Percentiles rank a stretch among this genome's conserved stretches.
phyloP scores from a whole-genome alignment of 257 asterid genomes.

The Penstemon davidsonii region DNA sequence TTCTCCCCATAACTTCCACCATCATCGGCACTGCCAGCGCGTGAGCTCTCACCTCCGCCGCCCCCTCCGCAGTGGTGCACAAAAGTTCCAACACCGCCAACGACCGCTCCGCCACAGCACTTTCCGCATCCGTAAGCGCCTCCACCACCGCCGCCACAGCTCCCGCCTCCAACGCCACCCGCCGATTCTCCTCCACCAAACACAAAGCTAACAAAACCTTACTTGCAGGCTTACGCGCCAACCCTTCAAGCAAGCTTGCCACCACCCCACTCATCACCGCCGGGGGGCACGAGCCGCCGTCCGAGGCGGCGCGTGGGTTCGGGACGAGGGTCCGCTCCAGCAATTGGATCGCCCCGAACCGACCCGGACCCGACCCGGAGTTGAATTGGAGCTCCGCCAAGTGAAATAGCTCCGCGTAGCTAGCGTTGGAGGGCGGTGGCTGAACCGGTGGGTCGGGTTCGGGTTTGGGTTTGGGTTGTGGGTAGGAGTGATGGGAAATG shows the following conservation, averaged over 20 bases:
- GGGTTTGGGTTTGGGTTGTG: slow-evolving; percentile 25
- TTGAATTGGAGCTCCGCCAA: slow-evolving; percentile 56
- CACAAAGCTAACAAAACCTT: slow-evolving; percentile 71
- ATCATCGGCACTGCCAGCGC: slow-evolving; percentile 86
- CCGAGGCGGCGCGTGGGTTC: slow-evolving; percentile 49
- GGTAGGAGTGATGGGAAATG: slow-evolving; percentile 28
- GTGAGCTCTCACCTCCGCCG: slow-evolving; percentile 67
- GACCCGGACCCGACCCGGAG: slow-evolving; percentile 45
- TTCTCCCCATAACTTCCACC: slow-evolving; percentile 84
- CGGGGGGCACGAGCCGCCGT: slow-evolving; percentile 44
- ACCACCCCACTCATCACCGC: slow-evolving; percentile 58
- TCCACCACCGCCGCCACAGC: slow-evolving; percentile 76
- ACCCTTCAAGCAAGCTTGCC: slow-evolving; percentile 48
- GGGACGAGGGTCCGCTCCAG: slow-evolving; percentile 67
- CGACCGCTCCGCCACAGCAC: slow-evolving; percentile 63
- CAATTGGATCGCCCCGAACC: slow-evolving; percentile 52
- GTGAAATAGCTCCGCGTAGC: slow-evolving; percentile 57
- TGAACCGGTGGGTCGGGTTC: slow-evolving; percentile 28
- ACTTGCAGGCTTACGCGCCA: slow-evolving; percentile 59
- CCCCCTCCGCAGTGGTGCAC: slow-evolving; percentile 78
- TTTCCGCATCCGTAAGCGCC: slow-evolving; percentile 64
- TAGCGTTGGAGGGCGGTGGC: slow-evolving; percentile 31
- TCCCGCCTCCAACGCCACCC: slow-evolving; percentile 63
- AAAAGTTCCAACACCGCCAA: slow-evolving; percentile 71
- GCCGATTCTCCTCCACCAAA: slow-evolving; percentile 58